phyloP scores from a whole-genome alignment of 192 early-diverging fungal species.

The Pilobolus umbonatus region DNA sequence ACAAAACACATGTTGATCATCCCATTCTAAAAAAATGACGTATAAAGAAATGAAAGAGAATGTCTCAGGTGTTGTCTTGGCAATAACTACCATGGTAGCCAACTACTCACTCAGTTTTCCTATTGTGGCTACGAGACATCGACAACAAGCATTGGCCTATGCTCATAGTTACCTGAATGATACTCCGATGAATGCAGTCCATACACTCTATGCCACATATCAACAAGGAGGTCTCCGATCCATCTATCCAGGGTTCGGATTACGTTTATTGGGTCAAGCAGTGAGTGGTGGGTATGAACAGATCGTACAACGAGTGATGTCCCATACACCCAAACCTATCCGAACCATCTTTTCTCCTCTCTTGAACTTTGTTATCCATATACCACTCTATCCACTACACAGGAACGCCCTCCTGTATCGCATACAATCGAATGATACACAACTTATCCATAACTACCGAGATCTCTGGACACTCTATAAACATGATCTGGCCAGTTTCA shows the following conservation, averaged over 20 bases:
- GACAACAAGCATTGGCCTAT: constrained; percentile 19
- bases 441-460: constrained; percentile 3
- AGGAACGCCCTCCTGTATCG: constrained; percentile 27
- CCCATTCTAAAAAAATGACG: not conserved
- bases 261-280: constrained; percentile 29
- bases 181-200: constrained; percentile 12
- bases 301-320: not conserved
- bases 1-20: not conserved
- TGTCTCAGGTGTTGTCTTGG: constrained; percentile 19
- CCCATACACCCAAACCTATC: not conserved
- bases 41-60: constrained; percentile 15
- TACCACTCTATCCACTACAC: constrained; percentile 29
- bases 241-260: constrained; percentile 32
- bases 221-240: constrained; percentile 11
- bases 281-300: constrained; percentile 25
- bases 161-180: constrained; percentile 7
- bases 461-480: constrained; percentile 19
- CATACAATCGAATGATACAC: constrained; percentile 27
- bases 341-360: not conserved
- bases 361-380: constrained; percentile 14
- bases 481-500: constrained; percentile 16
- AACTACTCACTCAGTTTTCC: constrained; percentile 34
- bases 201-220: not conserved
- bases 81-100: constrained; percentile 29
- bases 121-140: constrained; percentile 30